Evolutionary conservation across 2,329 filamentous ascomycete genomes (phyloP).

Genomic region (Pezicula radicicola): DNA sequence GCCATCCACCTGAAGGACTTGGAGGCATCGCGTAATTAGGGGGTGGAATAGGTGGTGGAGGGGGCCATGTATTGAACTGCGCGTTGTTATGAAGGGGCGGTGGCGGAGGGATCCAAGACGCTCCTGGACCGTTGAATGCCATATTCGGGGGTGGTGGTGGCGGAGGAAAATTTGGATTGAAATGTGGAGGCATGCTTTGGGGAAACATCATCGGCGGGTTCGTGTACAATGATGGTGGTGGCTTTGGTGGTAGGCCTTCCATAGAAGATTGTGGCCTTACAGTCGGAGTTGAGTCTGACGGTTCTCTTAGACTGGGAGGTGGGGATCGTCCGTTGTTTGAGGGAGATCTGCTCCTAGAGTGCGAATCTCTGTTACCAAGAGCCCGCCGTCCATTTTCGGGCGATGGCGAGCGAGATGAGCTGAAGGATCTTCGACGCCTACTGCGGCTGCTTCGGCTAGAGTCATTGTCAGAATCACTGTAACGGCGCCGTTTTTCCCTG

Average conservation of each 20-base stretch:
- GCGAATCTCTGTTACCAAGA: constrained; percentile 9
- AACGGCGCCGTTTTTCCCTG: constrained; percentile 22
- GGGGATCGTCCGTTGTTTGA: constrained; percentile 11
- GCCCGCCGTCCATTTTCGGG: constrained; percentile 10
- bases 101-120: constrained; percentile 15
- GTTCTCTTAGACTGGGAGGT: constrained; percentile 8
- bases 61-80: constrained; percentile 15
- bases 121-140: constrained; percentile 14
- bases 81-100: constrained; percentile 16
- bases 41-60: constrained; percentile 14
- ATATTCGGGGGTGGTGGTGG: constrained; percentile 12
- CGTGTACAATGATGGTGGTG: constrained; percentile 7
- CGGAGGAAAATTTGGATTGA: not conserved
- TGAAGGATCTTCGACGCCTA: constrained; percentile 24
- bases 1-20: constrained; percentile 21
- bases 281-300: constrained; percentile 4
- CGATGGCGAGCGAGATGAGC: constrained; percentile 24
- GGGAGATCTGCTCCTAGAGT: constrained; percentile 18
- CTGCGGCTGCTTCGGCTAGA: constrained; percentile 15
- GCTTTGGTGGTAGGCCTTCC: constrained; percentile 10
- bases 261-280: constrained; percentile 2
- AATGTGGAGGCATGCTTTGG: not conserved
- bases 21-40: constrained; percentile 7
- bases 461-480: constrained; percentile 22
- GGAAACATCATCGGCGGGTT: constrained; percentile 1